Evolutionary conservation across 2,329 filamentous ascomycete species (phyloP).

Genomic region (Hymenoscyphus linearis): DNA sequence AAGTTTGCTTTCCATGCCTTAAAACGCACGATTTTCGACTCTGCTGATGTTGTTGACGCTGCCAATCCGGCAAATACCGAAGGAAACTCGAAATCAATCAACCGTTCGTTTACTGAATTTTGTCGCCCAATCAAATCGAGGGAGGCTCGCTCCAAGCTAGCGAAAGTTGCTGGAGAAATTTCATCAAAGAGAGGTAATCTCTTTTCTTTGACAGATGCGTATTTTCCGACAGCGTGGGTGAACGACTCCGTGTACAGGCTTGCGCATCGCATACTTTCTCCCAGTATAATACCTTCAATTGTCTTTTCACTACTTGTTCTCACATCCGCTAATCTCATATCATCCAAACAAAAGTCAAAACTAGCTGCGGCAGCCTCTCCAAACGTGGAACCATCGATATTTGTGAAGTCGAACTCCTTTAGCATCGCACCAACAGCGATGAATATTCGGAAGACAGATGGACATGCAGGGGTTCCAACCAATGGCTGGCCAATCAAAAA

Average conservation of each 20-base stretch:
- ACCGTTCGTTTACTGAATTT: conserved; percentile 61
- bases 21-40: conserved; percentile 75
- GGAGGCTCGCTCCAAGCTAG: conserved; percentile 75
- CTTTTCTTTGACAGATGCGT: conserved; percentile 63
- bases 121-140: conserved; percentile 73
- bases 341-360: conserved; percentile 71
- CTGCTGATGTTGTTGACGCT: conserved; percentile 71
- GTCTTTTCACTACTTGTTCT: conserved; percentile 81
- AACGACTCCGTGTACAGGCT: conserved; percentile 88
- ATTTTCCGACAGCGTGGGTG: conserved; percentile 83
- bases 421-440: conserved; percentile 49
- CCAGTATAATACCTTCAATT: conserved; percentile 81
- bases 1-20: conserved; percentile 78
- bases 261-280: conserved; percentile 77
- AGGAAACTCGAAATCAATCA: conserved; percentile 90
- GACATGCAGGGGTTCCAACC: conserved; percentile 49
- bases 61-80: conserved; percentile 84
- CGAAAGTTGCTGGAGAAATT: conserved; percentile 66
- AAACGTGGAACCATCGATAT: conserved; percentile 51
- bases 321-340: conserved; percentile 73
- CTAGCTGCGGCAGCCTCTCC: conserved; percentile 57
- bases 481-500: conserved; percentile 59
- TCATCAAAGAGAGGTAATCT: conserved; percentile 64
- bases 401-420: conserved; percentile 52
- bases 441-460: conserved; percentile 50